A percentile compares a stretch with the other conserved stretches of the same genome.
Conservation (phyloP, 495 filamentous ascomycete species). For the Copromyces sp. region DNA sequence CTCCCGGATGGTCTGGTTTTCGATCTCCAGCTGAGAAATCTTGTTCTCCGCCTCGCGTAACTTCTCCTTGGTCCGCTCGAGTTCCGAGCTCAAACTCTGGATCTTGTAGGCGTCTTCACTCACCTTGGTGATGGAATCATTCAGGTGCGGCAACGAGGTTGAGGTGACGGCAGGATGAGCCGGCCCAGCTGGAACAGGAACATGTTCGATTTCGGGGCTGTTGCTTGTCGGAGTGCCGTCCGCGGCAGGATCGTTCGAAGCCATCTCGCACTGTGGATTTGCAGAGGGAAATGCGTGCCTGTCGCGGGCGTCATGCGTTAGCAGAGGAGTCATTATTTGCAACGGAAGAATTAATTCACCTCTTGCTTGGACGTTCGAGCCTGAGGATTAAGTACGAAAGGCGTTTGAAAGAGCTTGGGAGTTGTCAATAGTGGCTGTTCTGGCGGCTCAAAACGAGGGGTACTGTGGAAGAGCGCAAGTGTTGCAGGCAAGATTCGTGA, state of each 20-base stretch:
- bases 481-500: neutral
- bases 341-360: neutral
- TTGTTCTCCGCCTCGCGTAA: neutral
- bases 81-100: neutral
- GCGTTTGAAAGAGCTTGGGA: neutral
- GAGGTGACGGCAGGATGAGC: neutral
- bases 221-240: neutral
- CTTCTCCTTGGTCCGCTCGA: neutral
- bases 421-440: neutral
- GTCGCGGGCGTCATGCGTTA: neutral
- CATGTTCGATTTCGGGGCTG: neutral
- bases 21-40: neutral
- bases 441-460: neutral
- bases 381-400: neutral
- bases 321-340: neutral
- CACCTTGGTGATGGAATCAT: neutral
- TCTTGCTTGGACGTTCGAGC: neutral
- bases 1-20: neutral
- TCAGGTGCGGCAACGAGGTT: neutral
- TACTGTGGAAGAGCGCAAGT: neutral
- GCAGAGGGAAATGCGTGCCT: neutral
- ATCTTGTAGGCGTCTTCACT: neutral
- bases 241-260: neutral
- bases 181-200: neutral
- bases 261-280: neutral